Evolutionary conservation across 2,329 filamentous ascomycete species (phyloP).

Genomic region (Myriosclerotinia scirpicola): DNA sequence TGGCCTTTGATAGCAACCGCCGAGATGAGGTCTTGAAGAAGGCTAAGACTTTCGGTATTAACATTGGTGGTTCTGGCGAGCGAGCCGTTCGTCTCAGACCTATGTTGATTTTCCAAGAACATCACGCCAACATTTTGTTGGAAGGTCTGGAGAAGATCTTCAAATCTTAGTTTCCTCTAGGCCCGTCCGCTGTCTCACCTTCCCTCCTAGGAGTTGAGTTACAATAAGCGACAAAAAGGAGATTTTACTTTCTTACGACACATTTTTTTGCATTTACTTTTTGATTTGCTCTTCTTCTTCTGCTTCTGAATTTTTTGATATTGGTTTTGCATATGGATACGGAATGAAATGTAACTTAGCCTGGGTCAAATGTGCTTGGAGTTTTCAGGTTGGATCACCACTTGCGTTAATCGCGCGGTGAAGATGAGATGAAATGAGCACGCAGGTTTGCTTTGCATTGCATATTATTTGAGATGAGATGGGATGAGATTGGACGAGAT

Average conservation of each 20-base stretch:
- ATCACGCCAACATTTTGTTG: conserved; percentile 83
- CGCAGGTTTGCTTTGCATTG: conserved; percentile 20
- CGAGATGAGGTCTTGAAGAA: conserved; percentile 68
- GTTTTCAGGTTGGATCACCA: conserved; percentile 22
- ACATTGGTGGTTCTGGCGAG: conserved; percentile 74
- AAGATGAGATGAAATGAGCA: conserved; percentile 23
- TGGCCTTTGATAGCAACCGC: conserved; percentile 74
- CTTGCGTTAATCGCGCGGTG: conserved; percentile 20
- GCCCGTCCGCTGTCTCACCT: conserved; percentile 1
- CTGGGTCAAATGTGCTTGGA: conserved; percentile 19
- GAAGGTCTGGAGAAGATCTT: conserved; percentile 66
- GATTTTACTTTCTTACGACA: conserved; percentile 3
- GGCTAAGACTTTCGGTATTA: conserved; percentile 71
- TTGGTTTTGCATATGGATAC: conserved; percentile 15
- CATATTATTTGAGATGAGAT: conserved; percentile 1
- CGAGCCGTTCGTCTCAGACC: conserved; percentile 70
- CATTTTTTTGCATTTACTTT: not conserved
- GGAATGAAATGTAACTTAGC: conserved; percentile 20
- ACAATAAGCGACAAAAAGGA: not conserved
- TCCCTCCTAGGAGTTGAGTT: not conserved
- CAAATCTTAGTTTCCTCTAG: conserved; percentile 32
- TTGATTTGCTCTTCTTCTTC: not conserved
- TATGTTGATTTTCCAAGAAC: conserved; percentile 84
- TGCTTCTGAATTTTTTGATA: not conserved
- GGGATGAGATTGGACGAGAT: not conserved